Base-by-base conservation (phyloP, 495 filamentous ascomycete genomes). In the Bathelium albidoporum region DNA sequence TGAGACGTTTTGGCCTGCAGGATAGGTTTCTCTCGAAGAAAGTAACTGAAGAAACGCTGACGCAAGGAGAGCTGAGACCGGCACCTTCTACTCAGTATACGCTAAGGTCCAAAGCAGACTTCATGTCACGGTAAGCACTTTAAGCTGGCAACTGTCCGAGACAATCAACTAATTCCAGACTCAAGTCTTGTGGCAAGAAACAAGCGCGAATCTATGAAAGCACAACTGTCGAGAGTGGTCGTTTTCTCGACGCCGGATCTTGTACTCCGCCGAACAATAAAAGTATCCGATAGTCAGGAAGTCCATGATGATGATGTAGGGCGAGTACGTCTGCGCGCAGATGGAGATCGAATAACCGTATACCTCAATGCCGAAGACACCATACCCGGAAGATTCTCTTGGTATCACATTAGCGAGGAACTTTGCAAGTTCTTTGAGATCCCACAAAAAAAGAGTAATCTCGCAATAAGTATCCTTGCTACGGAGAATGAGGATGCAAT, bases 61-160 rank as follows among this genome's bases (percentile, higher is more conserved):
- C 44, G 14, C 44, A 22, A 20, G 44, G 44, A 16, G 20, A 22
- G 20, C 44, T 49, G 18, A 10, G 20, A 22, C 44, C 20, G 20
- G 44, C 14, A 20, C 44, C 44, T 18, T 20, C 44, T 22, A n/a
- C 44, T 49, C 44, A 49, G 20, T 49, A 49, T n/a, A 20, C 20
- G 28, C 43, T 63, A 18, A 45, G 61, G 16, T 55, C 44, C 16
- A 63, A 63, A 36, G 61, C 61, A 20, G 34, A 45, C 31, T 63
- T 55, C 22, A 58, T 63, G 29, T 29, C 43, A 2, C 28, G 49
- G 61, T 63, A 58, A 62, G 59, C 43, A 11, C 16, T 11, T n/a
- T n/a, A n/a, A n/a, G 44, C 14, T 49, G 5, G 20, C 14, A 49
- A 16, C 5, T 49, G 20, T 22, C 5, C 11, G 5, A 49, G 5